phyloP scores from a whole-genome alignment of 139 green algal species.

The Trebouxia sp. region DNA sequence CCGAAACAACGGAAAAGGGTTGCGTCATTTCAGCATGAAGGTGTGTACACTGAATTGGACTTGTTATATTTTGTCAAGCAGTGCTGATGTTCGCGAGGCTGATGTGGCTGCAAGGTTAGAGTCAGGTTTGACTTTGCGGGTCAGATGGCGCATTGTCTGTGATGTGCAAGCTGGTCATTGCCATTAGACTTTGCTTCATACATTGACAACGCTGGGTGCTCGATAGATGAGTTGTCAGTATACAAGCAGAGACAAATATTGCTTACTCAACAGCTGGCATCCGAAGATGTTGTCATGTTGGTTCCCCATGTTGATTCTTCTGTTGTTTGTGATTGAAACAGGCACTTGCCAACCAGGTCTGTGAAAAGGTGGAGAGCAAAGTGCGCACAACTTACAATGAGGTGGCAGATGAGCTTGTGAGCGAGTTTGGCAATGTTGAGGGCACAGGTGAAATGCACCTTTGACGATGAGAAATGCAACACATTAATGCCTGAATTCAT shows the following conservation, averaged over 20 bases:
- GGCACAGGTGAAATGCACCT: neutral
- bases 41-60: too few species aligned
- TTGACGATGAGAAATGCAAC: neutral
- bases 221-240: too few species aligned
- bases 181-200: too few species aligned
- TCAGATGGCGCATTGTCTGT: too few species aligned
- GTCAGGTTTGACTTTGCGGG: too few species aligned
- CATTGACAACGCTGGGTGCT: too few species aligned
- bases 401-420: slow-evolving; percentile 93
- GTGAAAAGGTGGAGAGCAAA: slow-evolving; percentile 88
- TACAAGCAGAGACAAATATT: too few species aligned
- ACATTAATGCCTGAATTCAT: too few species aligned
- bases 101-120: too few species aligned
- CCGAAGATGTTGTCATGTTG: neutral
- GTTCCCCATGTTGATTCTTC: neutral
- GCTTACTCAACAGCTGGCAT: neutral
- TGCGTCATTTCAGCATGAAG: slow-evolving; percentile 85
- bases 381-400: slow-evolving; percentile 92
- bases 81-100: too few species aligned
- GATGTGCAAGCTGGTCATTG: too few species aligned
- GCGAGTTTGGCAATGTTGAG: slow-evolving; percentile 52
- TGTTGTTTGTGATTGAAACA: neutral
- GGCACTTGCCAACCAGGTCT: slow-evolving; percentile 59
- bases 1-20: slow-evolving; percentile 59
- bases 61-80: too few species aligned